Evolutionary conservation across 2,329 filamentous ascomycete species (phyloP).

Genomic region (Grosmannia clavigera): DNA sequence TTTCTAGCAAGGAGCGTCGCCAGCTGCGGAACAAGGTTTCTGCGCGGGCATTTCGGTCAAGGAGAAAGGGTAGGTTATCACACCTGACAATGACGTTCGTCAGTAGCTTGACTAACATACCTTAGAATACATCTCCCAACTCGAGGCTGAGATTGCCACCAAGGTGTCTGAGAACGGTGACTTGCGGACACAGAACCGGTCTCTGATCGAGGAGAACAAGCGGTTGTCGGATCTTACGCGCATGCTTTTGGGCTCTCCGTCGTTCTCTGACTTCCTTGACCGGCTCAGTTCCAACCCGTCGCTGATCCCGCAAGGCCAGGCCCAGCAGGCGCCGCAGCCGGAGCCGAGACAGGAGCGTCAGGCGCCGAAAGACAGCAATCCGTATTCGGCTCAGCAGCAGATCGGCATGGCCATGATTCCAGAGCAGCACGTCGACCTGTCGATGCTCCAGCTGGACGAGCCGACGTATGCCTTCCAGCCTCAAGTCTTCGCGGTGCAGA

Average conservation of each 20-base stretch:
- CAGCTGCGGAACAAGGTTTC: constrained; percentile 99
- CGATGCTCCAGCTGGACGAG: constrained; percentile 51
- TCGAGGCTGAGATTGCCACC: constrained; percentile 75
- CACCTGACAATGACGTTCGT: too few relatives aligned
- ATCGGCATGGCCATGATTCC: constrained; percentile 76
- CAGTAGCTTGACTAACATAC: neutral
- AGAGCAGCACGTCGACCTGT: constrained; percentile 64
- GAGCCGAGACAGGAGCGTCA: constrained; percentile 25
- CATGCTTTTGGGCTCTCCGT: constrained; percentile 67
- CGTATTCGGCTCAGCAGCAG: constrained; percentile 48
- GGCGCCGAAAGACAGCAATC: constrained; percentile 54
- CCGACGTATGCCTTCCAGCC: constrained; percentile 49
- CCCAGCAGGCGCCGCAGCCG: constrained; percentile 19
- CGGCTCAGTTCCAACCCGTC: constrained; percentile 48
- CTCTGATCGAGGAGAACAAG: constrained; percentile 74
- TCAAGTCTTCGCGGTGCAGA: constrained; percentile 52
- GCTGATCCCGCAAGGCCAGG: constrained; percentile 23
- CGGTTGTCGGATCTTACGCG: constrained; percentile 66
- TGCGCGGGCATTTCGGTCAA: constrained; percentile 91
- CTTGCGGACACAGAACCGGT: constrained; percentile 67
- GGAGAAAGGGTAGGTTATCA: constrained; percentile 73
- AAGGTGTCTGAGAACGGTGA: constrained; percentile 77
- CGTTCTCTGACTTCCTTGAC: constrained; percentile 72
- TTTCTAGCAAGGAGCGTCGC: constrained; percentile 93
- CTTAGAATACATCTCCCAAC: constrained; percentile 87